These are phyloP conservation scores for Talaromyces sp. DNA, from an alignment of 2,329 filamentous ascomycete genomes.

Conservation along the genomic window DNA sequence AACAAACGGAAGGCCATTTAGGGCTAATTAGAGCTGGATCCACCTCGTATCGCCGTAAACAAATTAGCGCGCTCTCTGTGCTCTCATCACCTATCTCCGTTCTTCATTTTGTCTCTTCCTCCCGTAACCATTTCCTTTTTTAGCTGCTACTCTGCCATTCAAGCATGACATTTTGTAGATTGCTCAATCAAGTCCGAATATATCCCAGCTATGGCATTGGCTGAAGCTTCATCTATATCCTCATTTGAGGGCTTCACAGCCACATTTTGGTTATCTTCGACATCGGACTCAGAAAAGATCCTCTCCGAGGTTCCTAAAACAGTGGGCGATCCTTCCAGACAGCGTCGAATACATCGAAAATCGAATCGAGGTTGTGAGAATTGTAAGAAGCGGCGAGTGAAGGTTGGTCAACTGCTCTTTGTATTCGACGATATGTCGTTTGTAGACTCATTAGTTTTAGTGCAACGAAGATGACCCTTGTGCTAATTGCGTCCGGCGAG, in stretches of 20 bases:
- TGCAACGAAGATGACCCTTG: constrained; percentile 10
- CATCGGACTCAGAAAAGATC: background rate
- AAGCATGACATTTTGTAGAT: background rate
- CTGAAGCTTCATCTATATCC: background rate
- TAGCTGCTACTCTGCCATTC: background rate
- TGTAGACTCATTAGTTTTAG: background rate
- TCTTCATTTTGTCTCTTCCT: background rate
- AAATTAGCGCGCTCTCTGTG: background rate
- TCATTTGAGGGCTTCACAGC: constrained; percentile 9
- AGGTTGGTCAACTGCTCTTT: background rate
- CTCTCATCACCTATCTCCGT: background rate
- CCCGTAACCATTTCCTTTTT: background rate
- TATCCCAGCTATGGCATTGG: background rate
- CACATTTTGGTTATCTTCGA: constrained; percentile 8
- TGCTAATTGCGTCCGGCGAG: constrained; percentile 10
- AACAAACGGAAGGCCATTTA: background rate
- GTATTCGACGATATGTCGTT: background rate
- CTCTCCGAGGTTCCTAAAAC: constrained; percentile 11
- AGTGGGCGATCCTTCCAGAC: constrained; percentile 7
- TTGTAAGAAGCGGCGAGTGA: constrained; percentile 13
- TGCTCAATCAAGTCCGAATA: background rate
- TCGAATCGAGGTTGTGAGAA: constrained; percentile 11
- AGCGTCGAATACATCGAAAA: constrained; percentile 13
- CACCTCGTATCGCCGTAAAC: constrained; percentile 6
- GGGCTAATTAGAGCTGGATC: background rate